Conservation (phyloP, 768 basidiomycete species). For the Exsudoporus frostii region DNA sequence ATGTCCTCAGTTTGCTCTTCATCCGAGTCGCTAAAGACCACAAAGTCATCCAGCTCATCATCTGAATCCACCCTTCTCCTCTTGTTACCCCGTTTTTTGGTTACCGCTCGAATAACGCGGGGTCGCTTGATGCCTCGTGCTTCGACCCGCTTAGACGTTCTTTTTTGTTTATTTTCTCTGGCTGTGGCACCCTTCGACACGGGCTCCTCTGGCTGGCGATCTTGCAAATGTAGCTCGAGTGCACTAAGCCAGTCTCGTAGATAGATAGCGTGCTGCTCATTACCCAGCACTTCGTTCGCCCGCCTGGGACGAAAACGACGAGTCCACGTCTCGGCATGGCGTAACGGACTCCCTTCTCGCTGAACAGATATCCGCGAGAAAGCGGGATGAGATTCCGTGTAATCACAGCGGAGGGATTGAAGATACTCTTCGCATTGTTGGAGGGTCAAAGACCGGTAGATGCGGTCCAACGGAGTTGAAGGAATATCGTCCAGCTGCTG, state of each 20-base stretch:
- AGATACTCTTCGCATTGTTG: conserved; percentile 17
- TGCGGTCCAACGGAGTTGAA: not conserved
- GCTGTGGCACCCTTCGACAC: not conserved
- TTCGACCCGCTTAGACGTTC: conserved; percentile 23
- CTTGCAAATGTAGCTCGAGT: conserved; percentile 53
- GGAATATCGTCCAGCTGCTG: not conserved
- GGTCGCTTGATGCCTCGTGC: conserved; percentile 52
- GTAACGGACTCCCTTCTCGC: conserved; percentile 9
- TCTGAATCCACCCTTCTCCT: conserved; percentile 50
- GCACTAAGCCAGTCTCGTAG: conserved; percentile 77
- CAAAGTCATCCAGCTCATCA: conserved; percentile 57
- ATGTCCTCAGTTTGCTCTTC: conserved; percentile 31
- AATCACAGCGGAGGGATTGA: conserved; percentile 5
- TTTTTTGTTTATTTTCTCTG: conserved; percentile 13
- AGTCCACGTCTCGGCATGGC: conserved; percentile 54
- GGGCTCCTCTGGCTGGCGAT: conserved; percentile 4
- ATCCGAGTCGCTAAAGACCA: conserved; percentile 42
- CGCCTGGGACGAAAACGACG: conserved; percentile 72
- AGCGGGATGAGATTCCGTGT: conserved; percentile 45
- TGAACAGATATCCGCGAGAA: conserved; percentile 40
- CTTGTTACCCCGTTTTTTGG: conserved; percentile 48
- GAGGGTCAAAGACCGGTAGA: conserved; percentile 7
- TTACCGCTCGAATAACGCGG: conserved; percentile 54
- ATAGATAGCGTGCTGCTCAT: conserved; percentile 65
- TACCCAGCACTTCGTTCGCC: conserved; percentile 77